phyloP scores from a whole-genome alignment of 2,329 filamentous ascomycete species.

The Albifimbria verrucaria region DNA sequence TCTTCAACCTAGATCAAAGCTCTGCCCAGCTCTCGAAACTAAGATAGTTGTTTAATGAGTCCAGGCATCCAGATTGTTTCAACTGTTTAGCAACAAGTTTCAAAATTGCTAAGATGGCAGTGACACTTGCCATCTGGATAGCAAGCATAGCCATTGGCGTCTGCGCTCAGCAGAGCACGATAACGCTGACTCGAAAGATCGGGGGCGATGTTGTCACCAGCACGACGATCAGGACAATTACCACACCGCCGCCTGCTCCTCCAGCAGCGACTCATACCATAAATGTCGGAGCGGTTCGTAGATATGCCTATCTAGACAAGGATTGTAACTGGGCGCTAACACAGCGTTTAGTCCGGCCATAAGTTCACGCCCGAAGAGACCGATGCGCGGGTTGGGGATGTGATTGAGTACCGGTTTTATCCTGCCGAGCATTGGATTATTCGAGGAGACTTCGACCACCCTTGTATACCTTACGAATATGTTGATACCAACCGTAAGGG shows the following conservation, averaged over 20 bases:
- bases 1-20: too few relatives aligned
- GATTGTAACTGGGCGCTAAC: not conserved
- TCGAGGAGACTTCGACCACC: slow-evolving; percentile 53
- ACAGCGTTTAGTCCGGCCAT: slow-evolving; percentile 21
- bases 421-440: slow-evolving; percentile 63
- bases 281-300: not conserved
- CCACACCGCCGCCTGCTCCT: not conserved
- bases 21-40: not conserved
- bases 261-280: not conserved
- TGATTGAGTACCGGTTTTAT: slow-evolving; percentile 58
- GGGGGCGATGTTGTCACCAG: not conserved
- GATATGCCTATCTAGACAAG: not conserved
- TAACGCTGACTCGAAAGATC: not conserved
- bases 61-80: too few relatives aligned
- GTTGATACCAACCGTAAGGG: slow-evolving; percentile 42
- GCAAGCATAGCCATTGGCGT: not conserved
- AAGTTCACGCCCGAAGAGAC: slow-evolving; percentile 27
- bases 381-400: slow-evolving; percentile 41
- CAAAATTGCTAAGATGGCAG: not conserved
- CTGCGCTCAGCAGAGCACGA: not conserved
- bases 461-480: slow-evolving; percentile 62
- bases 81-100: too few relatives aligned
- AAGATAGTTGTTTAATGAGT: too few relatives aligned
- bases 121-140: not conserved
- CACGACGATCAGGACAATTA: not conserved